Base-by-base conservation (phyloP, 441 rosid genomes). In the Daphne laureola region DNA sequence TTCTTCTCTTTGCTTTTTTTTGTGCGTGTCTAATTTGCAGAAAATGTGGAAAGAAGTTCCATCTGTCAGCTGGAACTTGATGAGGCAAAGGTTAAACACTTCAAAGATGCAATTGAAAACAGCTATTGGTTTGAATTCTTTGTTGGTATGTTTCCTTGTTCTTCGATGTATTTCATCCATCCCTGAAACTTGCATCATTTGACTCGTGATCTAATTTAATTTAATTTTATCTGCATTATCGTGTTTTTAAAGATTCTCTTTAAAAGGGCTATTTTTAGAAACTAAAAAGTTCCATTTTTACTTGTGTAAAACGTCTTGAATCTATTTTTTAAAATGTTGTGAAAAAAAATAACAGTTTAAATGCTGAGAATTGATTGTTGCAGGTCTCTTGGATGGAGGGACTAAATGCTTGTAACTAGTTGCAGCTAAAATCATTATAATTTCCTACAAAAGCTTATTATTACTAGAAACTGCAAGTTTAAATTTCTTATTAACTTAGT, bases 101-200 rank as follows among this genome's bases (percentile, higher is more conserved):
- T 92, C 72, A 86, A 88, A 72, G 94, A 88, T 76, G 96, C 98
- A 25, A 80, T 88, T 64, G 91, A 82, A 75, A 88, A 79, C 67
- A 88, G 72, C 61, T 88, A 92, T 66, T 88, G 96, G 98, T 86
- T 92, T 69, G 96, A 92, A 70, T 81, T 92, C 68, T 92, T 92
- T 56, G 71, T 92, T 70, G 98, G 98, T 92, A 92, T 65, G 93
- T 79, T 63, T 54, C 14, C 4, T 48, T 54, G 42, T 36, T 58
- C 11, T 31, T 9, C 38, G 7, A 31, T 31, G 38, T 9, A 31
- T 7, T 31, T 31, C 11, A 54, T 51, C 57, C 46, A 38, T 21
- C 45, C 42, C 61, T 57, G 45, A 36, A 31, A n/a, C 43, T 27
- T 18, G 12, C 16, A 44, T 44, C 15, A 43, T 31, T 8, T 47